A percentile compares a stretch with the other conserved stretches of the same genome.
Evolutionary conservation across 495 filamentous ascomycete genomes (phyloP).

Genomic region (Aspergillus ostianus): DNA sequence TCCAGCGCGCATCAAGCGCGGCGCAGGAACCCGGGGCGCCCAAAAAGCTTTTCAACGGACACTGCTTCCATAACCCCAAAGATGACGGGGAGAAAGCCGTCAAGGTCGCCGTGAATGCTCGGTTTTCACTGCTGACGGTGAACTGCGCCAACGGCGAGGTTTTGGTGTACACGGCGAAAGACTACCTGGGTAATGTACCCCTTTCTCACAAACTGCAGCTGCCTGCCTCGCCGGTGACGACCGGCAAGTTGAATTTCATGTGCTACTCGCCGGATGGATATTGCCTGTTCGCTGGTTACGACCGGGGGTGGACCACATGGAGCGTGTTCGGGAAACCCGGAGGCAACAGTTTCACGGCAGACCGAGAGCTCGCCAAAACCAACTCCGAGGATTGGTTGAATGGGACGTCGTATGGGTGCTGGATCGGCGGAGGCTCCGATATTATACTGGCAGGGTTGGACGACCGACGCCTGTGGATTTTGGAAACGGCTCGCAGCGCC

Average conservation of each 20-base stretch:
- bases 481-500: constrained; percentile 91
- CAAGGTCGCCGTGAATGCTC: constrained; percentile 82
- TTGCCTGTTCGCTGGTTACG: constrained; percentile 90
- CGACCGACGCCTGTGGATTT: constrained; percentile 77
- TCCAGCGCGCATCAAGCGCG: constrained; percentile 62
- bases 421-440: constrained; percentile 85
- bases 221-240: constrained; percentile 59
- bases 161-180: constrained; percentile 81
- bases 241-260: constrained; percentile 71
- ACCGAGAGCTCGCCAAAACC: constrained; percentile 56
- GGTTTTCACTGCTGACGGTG: constrained; percentile 89
- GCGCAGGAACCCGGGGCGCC: constrained; percentile 33
- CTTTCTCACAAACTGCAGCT: constrained; percentile 76
- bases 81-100: constrained; percentile 57
- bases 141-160: constrained; percentile 80
- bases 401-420: constrained; percentile 71
- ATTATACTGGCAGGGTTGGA: constrained; percentile 67
- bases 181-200: constrained; percentile 90
- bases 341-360: constrained; percentile 73
- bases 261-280: constrained; percentile 95
- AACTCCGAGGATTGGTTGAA: constrained; percentile 80
- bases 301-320: constrained; percentile 92
- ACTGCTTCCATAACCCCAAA: constrained; percentile 82
- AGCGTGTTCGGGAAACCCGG: constrained; percentile 93
- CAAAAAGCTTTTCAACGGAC: constrained; percentile 79